These are phyloP conservation scores for Fraxinus velutina DNA, from an alignment of 305 asterid species.

Conservation along the genomic window DNA sequence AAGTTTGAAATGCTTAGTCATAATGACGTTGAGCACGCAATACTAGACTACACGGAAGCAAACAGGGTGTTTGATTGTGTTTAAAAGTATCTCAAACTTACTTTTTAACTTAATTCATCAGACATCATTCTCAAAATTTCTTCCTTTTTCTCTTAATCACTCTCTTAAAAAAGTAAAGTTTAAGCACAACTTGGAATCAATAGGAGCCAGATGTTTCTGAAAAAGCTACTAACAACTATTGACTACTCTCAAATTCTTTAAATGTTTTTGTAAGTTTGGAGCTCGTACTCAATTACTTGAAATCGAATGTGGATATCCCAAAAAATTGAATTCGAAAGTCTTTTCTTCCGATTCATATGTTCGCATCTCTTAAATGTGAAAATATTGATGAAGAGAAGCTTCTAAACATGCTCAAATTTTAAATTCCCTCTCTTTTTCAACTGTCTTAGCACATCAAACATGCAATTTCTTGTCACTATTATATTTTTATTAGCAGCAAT, in stretches of 20 bases:
- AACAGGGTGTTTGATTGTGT: background rate
- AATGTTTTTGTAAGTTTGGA: background rate
- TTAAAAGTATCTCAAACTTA: background rate
- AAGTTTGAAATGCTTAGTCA: background rate
- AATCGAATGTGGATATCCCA: background rate
- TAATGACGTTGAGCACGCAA: background rate
- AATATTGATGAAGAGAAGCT: background rate
- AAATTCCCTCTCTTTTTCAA: background rate
- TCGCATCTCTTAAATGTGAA: background rate
- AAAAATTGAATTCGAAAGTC: background rate
- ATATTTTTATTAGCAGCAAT: background rate
- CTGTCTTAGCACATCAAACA: background rate
- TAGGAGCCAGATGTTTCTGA: background rate
- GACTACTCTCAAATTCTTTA: background rate
- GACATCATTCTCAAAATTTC: background rate
- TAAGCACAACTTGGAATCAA: background rate
- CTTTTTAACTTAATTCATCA: background rate
- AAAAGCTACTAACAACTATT: background rate
- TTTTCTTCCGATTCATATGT: background rate
- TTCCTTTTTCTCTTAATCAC: background rate
- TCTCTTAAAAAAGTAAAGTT: background rate
- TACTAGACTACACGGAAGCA: too few relatives aligned
- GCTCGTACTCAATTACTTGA: background rate
- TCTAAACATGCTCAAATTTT: background rate
- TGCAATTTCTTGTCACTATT: background rate